A percentile compares a stretch with the other conserved stretches of the same genome.
Conservation (phyloP, 176 grass and related monocot species). For the Luzula sylvatica region DNA sequence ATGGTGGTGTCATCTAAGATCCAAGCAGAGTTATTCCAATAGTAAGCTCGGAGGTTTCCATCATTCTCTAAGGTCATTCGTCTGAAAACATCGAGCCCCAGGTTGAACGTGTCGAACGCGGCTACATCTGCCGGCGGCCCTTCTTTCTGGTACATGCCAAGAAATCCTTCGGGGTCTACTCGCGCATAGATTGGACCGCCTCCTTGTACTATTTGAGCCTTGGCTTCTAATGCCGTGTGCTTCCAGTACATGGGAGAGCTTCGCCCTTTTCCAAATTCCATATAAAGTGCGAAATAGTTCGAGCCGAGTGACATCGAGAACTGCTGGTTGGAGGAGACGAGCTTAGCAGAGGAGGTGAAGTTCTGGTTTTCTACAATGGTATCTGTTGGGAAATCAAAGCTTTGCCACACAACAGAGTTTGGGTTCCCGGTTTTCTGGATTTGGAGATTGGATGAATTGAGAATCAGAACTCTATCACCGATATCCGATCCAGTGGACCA, state of each 20-base stretch:
- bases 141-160: slow-evolving; percentile 79
- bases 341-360: slow-evolving; percentile 46
- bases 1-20: slow-evolving; percentile 53
- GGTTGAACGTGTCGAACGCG: slow-evolving; percentile 79
- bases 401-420: slow-evolving; percentile 40
- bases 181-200: slow-evolving; percentile 50
- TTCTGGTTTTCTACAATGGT: slow-evolving; percentile 87
- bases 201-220: slow-evolving; percentile 34
- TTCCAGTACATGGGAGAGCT: slow-evolving; percentile 51
- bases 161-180: slow-evolving; percentile 56
- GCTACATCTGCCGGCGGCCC: slow-evolving; percentile 43
- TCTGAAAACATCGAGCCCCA: slow-evolving; percentile 31
- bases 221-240: slow-evolving; percentile 65
- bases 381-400: slow-evolving; percentile 70
- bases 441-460: slow-evolving; percentile 83
- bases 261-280: slow-evolving; percentile 25
- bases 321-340: slow-evolving; percentile 37
- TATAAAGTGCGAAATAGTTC: slow-evolving; percentile 46
- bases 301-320: slow-evolving; percentile 55
- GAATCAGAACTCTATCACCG: slow-evolving; percentile 53
- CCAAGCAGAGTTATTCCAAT: slow-evolving; percentile 61
- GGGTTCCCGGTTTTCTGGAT: slow-evolving; percentile 25
- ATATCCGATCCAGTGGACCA: slow-evolving; percentile 38
- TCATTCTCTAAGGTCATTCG: slow-evolving; percentile 70
- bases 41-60: slow-evolving; percentile 72